A percentile compares a stretch with the other conserved stretches of the same genome.
Conservation (phyloP, 768 basidiomycete species). For the Russula sp. region DNA sequence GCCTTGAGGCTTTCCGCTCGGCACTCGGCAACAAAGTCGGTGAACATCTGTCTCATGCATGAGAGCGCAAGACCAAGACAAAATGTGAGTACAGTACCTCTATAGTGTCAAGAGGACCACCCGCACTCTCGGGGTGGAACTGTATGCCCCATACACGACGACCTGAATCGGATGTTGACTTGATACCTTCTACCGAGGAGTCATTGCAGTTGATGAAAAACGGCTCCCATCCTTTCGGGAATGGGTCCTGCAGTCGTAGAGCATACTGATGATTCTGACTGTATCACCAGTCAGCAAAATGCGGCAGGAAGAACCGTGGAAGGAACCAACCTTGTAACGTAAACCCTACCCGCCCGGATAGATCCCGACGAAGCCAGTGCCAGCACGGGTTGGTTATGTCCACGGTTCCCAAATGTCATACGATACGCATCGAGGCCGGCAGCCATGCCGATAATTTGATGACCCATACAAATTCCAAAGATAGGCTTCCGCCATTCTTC, state of each 20-base stretch:
- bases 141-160: conserved; percentile 97
- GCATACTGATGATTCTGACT: conserved; percentile 99
- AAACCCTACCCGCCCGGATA: conserved; percentile 92
- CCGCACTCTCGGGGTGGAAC: conserved; percentile 98
- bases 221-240: conserved; percentile 96
- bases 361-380: conserved; percentile 90
- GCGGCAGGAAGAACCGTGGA: background rate
- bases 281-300: conserved; percentile 1
- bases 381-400: conserved; percentile 97
- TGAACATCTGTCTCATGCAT: conserved; percentile 65
- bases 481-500: conserved; percentile 88
- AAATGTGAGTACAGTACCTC: conserved; percentile 45
- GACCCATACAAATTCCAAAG: conserved; percentile 99
- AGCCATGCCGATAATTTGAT: conserved; percentile 96
- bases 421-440: conserved; percentile 94
- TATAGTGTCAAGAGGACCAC: conserved; percentile 97
- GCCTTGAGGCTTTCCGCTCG: conserved; percentile 43
- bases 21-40: conserved; percentile 83
- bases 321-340: conserved; percentile 77
- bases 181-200: conserved; percentile 98
- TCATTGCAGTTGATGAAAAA: conserved; percentile 99
- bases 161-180: conserved; percentile 82
- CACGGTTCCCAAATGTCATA: conserved; percentile 99
- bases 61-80: conserved; percentile 1
- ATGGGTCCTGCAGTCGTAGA: conserved; percentile 86